A percentile compares a stretch with the other conserved stretches of the same genome.
Evolutionary conservation across 2,329 filamentous ascomycete genomes (phyloP).

Genomic region (Trichoderma brevicompactum): DNA sequence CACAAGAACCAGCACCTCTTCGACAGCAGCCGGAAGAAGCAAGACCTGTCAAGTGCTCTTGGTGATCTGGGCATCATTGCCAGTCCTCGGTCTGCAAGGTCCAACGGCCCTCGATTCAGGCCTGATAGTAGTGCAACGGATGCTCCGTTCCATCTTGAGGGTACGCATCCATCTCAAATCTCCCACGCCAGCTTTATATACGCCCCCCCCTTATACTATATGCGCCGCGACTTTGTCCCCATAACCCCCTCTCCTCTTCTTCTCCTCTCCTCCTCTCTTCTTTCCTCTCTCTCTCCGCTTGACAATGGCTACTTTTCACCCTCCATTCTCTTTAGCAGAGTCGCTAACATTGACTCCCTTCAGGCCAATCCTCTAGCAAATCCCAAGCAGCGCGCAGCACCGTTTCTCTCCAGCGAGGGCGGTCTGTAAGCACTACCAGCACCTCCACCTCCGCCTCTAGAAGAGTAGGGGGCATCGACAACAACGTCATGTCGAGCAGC

Average conservation of each 20-base stretch:
- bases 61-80: conserved; percentile 39
- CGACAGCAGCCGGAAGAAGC: conserved; percentile 30
- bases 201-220: conserved; percentile 7
- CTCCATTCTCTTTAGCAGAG: neutral
- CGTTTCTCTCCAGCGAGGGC: conserved; percentile 39
- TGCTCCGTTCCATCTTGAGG: conserved; percentile 36
- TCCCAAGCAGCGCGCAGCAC: conserved; percentile 34
- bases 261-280: neutral
- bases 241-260: neutral
- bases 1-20: conserved; percentile 38
- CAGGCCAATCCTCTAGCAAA: conserved; percentile 37
- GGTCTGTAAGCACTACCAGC: conserved; percentile 41
- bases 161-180: conserved; percentile 36
- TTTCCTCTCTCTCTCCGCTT: neutral
- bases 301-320: conserved; percentile 1
- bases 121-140: conserved; percentile 37
- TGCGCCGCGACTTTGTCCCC: conserved; percentile 17
- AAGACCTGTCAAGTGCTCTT: conserved; percentile 37
- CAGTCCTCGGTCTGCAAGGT: conserved; percentile 29
- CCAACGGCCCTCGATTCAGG: conserved; percentile 35
- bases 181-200: conserved; percentile 13
- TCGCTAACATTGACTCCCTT: conserved; percentile 29
- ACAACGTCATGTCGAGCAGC: conserved; percentile 51
- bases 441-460: conserved; percentile 40
- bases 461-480: conserved; percentile 46